phyloP scores from a whole-genome alignment of 2,329 filamentous ascomycete genomes.

The Xylaria sp. region DNA sequence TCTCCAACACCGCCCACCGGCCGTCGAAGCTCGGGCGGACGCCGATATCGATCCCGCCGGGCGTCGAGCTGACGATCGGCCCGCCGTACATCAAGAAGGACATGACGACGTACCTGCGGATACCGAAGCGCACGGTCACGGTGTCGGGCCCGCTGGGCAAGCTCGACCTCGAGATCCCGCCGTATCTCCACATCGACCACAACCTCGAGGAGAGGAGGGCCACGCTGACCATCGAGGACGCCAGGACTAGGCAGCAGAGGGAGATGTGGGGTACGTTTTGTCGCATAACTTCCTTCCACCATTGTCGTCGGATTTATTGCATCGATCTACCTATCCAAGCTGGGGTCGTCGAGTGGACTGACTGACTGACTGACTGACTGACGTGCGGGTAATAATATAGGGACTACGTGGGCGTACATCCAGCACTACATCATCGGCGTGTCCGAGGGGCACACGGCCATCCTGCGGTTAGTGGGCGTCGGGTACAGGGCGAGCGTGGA shows the following conservation, averaged over 20 bases:
- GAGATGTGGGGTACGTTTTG: conserved; percentile 88
- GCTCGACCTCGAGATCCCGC: conserved; percentile 76
- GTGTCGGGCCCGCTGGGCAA: conserved; percentile 82
- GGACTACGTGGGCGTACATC: conserved; percentile 86
- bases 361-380: conserved; percentile 29
- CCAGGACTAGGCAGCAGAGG: conserved; percentile 71
- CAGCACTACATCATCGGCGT: conserved; percentile 91
- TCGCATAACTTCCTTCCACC: not conserved
- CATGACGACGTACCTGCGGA: conserved; percentile 61
- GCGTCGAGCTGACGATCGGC: conserved; percentile 75
- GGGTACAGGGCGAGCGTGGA: conserved; percentile 92
- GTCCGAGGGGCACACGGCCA: conserved; percentile 92
- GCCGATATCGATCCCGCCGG: conserved; percentile 77
- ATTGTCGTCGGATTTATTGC: not conserved
- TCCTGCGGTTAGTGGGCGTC: conserved; percentile 90
- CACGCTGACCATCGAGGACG: conserved; percentile 70
- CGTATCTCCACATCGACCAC: conserved; percentile 73
- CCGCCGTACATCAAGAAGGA: conserved; percentile 59
- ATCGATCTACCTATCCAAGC: not conserved
- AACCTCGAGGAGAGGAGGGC: conserved; percentile 66
- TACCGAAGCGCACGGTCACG: conserved; percentile 68
- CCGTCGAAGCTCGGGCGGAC: conserved; percentile 85
- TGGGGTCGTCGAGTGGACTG: no score
- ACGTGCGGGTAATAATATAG: conserved; percentile 46
- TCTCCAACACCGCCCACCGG: conserved; percentile 70